Conservation (phyloP, 805 yeast genomes). For the Saturnispora sekii region DNA sequence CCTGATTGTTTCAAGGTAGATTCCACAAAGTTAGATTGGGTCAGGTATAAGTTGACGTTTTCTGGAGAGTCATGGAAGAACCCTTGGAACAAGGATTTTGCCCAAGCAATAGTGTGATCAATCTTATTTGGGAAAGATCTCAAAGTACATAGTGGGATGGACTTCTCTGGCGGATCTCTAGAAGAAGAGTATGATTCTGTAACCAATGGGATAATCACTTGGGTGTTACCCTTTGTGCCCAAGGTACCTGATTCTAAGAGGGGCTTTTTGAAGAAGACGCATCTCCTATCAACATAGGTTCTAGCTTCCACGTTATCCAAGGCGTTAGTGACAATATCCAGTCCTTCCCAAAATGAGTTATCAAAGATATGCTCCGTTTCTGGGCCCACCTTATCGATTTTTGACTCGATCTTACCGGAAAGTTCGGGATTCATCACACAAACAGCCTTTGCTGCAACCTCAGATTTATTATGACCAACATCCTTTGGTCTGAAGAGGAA, state of each 20-base stretch:
- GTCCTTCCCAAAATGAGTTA: conserved; percentile 72
- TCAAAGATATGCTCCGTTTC: conserved; percentile 85
- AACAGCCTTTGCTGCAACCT: conserved; percentile 82
- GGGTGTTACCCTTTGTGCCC: conserved; percentile 98
- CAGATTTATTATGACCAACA: conserved; percentile 86
- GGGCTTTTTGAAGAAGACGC: conserved; percentile 86
- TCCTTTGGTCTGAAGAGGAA: conserved; percentile 90
- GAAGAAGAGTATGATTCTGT: conserved; percentile 96
- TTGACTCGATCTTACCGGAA: conserved; percentile 63
- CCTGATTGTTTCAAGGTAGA: conserved; percentile 84
- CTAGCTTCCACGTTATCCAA: conserved; percentile 97
- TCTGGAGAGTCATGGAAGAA: conserved; percentile 87
- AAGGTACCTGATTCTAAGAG: conserved; percentile 93
- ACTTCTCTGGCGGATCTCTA: conserved; percentile 97
- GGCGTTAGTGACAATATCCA: conserved; percentile 93
- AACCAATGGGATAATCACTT: conserved; percentile 84
- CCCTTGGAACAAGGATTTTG: conserved; percentile 88
- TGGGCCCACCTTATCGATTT: conserved; percentile 81
- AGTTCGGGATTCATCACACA: conserved; percentile 78
- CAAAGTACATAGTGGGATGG: conserved; percentile 93
- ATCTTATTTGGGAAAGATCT: conserved; percentile 97
- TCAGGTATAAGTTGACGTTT: conserved; percentile 80
- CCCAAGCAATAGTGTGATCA: conserved; percentile 99
- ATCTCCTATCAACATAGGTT: conserved; percentile 93
- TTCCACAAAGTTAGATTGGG: conserved; percentile 90